phyloP scores from a whole-genome alignment of 768 basidiomycete species.

The Sistotremastrum suecicum region DNA sequence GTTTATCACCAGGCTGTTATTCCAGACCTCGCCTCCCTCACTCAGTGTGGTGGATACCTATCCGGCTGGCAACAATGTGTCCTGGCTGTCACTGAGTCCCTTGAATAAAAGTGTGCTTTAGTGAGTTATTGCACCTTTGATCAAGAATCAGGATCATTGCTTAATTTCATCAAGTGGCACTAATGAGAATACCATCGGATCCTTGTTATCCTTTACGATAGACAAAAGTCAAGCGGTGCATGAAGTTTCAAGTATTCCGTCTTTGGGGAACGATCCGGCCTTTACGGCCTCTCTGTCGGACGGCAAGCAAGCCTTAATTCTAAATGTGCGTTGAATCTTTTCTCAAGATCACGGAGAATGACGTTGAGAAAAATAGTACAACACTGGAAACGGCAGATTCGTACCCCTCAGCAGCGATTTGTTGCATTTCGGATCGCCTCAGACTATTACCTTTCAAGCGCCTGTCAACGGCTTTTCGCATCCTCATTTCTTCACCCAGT shows the following conservation, averaged over 20 bases:
- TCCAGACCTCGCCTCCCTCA: slow-evolving; percentile 34
- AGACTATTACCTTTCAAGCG: slow-evolving; percentile 38
- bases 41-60: slow-evolving; percentile 31
- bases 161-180: slow-evolving; percentile 27
- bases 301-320: too few species aligned
- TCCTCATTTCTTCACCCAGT: slow-evolving; percentile 53
- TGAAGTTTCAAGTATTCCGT: too few species aligned
- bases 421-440: too few species aligned
- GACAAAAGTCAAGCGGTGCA: too few species aligned
- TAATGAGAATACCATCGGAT: slow-evolving; percentile 31
- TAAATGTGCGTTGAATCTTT: too few species aligned
- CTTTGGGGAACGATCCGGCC: too few species aligned
- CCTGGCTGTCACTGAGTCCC: slow-evolving; percentile 47
- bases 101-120: slow-evolving; percentile 47
- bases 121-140: slow-evolving; percentile 21
- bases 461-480: slow-evolving; percentile 31
- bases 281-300: too few species aligned
- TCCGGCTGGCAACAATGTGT: slow-evolving; percentile 36
- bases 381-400: slow-evolving; percentile 38
- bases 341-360: too few species aligned
- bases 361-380: slow-evolving; percentile 23
- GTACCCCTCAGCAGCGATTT: slow-evolving; percentile 24
- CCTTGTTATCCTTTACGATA: too few species aligned
- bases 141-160: too few species aligned
- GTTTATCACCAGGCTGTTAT: slow-evolving; percentile 50